A percentile compares a stretch with the other conserved stretches of the same genome.
Evolutionary conservation across 371 early-diverging fungal genomes (phyloP).

Genomic region (Nosema bombycis): DNA sequence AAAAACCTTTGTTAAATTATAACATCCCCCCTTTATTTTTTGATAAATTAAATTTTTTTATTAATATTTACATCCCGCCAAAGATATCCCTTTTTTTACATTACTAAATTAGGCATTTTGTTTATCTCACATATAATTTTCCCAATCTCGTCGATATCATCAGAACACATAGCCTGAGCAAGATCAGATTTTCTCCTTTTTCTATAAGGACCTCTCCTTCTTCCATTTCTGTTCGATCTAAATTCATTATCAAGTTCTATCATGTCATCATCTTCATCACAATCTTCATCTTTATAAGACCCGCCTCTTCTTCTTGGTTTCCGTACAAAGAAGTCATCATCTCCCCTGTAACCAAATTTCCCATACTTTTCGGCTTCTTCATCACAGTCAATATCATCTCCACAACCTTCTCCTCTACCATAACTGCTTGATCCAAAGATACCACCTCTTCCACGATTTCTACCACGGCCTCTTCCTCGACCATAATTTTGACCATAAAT

Average conservation of each 20-base stretch:
- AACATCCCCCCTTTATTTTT: no score
- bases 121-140: slow-evolving; percentile 5
- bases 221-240: not conserved
- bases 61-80: not conserved
- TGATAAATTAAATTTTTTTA: no score
- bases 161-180: not conserved
- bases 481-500: not conserved
- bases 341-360: not conserved
- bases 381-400: not conserved
- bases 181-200: not conserved
- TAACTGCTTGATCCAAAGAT: not conserved
- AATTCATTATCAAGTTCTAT: not conserved
- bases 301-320: not conserved
- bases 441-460: not conserved
- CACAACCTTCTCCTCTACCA: not conserved
- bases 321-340: not conserved
- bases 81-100: not conserved
- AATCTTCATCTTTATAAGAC: not conserved
- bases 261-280: not conserved
- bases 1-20: no score
- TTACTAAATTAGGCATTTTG: not conserved
- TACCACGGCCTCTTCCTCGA: not conserved
- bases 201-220: not conserved
- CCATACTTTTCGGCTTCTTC: not conserved
- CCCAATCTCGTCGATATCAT: not conserved